Evolutionary conservation across 352 stramenopile species (phyloP).

Genomic region (Thalassiosira ordinaria): DNA sequence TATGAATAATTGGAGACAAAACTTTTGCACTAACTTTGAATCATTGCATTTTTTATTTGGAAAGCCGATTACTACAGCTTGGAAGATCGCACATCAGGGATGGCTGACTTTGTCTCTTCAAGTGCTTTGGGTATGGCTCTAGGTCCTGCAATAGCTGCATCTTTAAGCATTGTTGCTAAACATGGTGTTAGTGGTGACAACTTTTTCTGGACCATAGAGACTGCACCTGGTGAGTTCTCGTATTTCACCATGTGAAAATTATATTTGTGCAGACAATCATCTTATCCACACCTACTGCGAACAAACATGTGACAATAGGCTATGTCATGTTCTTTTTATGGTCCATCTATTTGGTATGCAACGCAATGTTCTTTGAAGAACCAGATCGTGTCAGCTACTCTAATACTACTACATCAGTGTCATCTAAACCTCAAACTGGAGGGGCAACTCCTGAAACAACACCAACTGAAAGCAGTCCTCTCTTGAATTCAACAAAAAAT

Average conservation of each 20-base stretch:
- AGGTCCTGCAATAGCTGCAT: conserved; percentile 80
- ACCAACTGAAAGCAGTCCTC: conserved; percentile 28
- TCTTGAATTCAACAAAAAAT: conserved; percentile 26
- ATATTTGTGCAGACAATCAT: too few species aligned
- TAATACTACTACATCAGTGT: background rate
- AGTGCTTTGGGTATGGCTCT: conserved; percentile 90
- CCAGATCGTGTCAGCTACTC: conserved; percentile 55
- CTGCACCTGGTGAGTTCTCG: conserved; percentile 80
- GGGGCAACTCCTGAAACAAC: background rate
- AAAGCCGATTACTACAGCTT: conserved; percentile 90
- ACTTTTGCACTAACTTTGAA: background rate
- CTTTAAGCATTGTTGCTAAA: conserved; percentile 43
- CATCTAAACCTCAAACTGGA: background rate
- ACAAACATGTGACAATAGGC: conserved; percentile 15
- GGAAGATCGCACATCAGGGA: conserved; percentile 91
- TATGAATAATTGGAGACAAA: too few species aligned
- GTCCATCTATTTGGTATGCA: conserved; percentile 62
- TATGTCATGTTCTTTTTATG: conserved; percentile 86
- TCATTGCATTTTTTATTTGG: conserved; percentile 56
- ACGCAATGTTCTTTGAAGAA: conserved; percentile 77
- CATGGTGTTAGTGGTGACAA: conserved; percentile 5
- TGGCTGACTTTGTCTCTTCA: conserved; percentile 91
- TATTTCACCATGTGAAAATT: background rate
- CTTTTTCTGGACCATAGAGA: conserved; percentile 88
- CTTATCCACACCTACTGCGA: background rate